Conservation (phyloP, 2,329 filamentous ascomycete genomes). For the Pyrenochaeta sp. region DNA sequence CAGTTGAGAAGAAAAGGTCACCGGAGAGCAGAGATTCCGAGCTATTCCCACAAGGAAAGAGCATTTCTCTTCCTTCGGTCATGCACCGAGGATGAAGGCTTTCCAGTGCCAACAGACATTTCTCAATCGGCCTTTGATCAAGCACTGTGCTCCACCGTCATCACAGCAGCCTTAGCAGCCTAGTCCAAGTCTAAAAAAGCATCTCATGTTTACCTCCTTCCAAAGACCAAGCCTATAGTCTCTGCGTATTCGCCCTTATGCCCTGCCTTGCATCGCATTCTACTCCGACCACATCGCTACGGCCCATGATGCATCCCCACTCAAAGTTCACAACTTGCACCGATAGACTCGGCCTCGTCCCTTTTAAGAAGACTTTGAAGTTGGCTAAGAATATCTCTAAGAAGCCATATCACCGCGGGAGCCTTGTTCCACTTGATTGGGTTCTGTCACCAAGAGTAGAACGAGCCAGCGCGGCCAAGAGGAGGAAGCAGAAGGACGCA, state of each 20-base stretch:
- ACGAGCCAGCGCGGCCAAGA: too few species aligned
- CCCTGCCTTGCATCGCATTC: not conserved
- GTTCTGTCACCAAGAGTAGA: not conserved
- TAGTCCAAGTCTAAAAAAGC: not conserved
- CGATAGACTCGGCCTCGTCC: not conserved
- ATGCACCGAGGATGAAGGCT: too few species aligned
- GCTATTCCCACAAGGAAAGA: not conserved
- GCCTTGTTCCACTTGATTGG: not conserved
- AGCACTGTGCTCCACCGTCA: not conserved
- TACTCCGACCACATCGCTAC: not conserved
- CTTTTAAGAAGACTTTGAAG: not conserved
- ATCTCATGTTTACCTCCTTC: not conserved
- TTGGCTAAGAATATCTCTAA: not conserved
- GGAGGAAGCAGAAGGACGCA: too few species aligned
- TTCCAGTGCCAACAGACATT: not conserved
- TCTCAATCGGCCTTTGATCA: not conserved
- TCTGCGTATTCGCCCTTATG: not conserved
- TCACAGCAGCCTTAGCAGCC: not conserved
- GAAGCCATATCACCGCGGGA: not conserved
- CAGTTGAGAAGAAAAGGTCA: not conserved
- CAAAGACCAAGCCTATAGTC: not conserved
- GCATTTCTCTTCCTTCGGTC: not conserved
- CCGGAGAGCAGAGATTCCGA: not conserved
- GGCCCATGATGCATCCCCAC: not conserved
- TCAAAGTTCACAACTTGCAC: not conserved